A percentile compares a stretch with the other conserved stretches of the same genome.
Evolutionary conservation across 73 alveolate species (phyloP).

Genomic region (Breviolum minutum): DNA sequence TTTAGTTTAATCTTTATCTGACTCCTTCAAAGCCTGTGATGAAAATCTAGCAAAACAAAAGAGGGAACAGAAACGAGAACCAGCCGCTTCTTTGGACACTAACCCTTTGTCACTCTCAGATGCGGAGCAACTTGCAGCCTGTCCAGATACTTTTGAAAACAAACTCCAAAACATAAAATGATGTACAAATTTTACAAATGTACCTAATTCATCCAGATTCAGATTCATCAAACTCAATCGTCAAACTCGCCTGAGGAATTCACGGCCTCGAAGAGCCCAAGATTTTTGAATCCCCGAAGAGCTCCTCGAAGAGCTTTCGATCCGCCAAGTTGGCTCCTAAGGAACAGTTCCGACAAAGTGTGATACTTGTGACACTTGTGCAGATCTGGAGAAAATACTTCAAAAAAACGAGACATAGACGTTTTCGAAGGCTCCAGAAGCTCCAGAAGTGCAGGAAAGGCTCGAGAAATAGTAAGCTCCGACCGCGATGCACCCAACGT

Average conservation of each 20-base stretch:
- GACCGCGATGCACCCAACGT: slow-evolving; percentile 93
- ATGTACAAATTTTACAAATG: too few relatives aligned
- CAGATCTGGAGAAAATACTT: too few relatives aligned
- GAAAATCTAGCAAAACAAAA: not conserved
- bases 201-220: too few relatives aligned
- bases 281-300: slow-evolving; percentile 72
- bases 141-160: too few relatives aligned
- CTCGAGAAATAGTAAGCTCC: slow-evolving; percentile 51
- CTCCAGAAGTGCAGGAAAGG: not conserved
- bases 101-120: slow-evolving; percentile 56
- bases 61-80: not conserved
- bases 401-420: too few relatives aligned
- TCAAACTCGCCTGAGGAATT: slow-evolving; percentile 16
- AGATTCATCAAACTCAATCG: not conserved
- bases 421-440: too few relatives aligned
- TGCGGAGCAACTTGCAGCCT: slow-evolving; percentile 86
- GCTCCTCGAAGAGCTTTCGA: slow-evolving; percentile 53
- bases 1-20: not conserved
- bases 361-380: too few relatives aligned
- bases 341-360: not conserved
- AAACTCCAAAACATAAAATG: too few relatives aligned
- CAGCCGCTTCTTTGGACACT: not conserved
- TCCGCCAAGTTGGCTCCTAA: slow-evolving; percentile 79
- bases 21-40: not conserved
- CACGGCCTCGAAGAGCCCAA: slow-evolving; percentile 76